Evolutionary conservation across 148 eudicot genomes (phyloP).

Genomic region (Salicornia ramosissima): DNA sequence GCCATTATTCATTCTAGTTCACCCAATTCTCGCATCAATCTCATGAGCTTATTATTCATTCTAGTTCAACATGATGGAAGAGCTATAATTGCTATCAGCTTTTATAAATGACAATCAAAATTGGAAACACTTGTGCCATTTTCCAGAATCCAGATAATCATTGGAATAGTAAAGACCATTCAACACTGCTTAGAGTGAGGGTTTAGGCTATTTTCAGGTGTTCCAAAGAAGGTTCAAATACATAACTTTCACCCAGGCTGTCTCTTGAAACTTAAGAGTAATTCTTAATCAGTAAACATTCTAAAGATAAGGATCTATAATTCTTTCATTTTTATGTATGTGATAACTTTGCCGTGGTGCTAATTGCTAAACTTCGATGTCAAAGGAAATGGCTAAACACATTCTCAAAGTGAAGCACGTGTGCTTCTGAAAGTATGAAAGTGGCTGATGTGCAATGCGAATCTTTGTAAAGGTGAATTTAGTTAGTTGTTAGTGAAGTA

Average conservation of each 20-base stretch:
- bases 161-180: not conserved
- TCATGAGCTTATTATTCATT: too few relatives aligned
- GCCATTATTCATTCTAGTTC: too few relatives aligned
- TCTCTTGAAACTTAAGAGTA: not conserved
- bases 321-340: not conserved
- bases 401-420: too few relatives aligned
- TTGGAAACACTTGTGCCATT: not conserved
- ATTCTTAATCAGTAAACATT: not conserved
- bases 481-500: not conserved
- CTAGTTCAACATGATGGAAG: too few relatives aligned
- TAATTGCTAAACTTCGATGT: too few relatives aligned
- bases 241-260: not conserved
- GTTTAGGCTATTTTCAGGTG: not conserved
- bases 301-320: not conserved
- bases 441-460: not conserved
- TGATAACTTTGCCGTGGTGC: not conserved
- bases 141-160: not conserved
- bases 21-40: too few relatives aligned
- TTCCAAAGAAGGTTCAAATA: not conserved
- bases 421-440: too few relatives aligned
- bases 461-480: too few relatives aligned
- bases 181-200: not conserved
- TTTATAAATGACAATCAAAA: too few relatives aligned
- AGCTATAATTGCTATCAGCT: too few relatives aligned
- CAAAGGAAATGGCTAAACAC: too few relatives aligned